Evolutionary conservation across 768 basidiomycete species (phyloP).

Genomic region (Fomitopsis serialis): DNA sequence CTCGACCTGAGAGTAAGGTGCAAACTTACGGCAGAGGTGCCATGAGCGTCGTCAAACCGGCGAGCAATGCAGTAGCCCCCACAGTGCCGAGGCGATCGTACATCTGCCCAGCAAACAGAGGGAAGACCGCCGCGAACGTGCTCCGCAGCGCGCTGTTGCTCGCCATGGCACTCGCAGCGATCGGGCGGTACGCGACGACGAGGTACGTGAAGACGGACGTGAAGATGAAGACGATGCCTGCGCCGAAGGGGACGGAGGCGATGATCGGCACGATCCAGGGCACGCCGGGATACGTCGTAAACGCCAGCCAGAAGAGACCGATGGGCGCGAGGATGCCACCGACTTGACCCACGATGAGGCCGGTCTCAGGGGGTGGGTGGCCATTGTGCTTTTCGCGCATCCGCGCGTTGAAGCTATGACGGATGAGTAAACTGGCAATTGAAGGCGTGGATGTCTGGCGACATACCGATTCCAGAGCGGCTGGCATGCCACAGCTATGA

Average conservation of each 20-base stretch:
- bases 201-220: constrained; percentile 61
- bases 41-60: constrained; percentile 56
- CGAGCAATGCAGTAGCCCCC: constrained; percentile 66
- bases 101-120: constrained; percentile 48
- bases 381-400: constrained; percentile 35
- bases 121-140: constrained; percentile 45
- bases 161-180: constrained; percentile 58
- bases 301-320: constrained; percentile 47
- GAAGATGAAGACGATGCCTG: constrained; percentile 59
- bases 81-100: constrained; percentile 54
- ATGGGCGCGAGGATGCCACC: constrained; percentile 56
- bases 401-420: constrained; percentile 25
- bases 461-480: constrained; percentile 40
- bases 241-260: constrained; percentile 41
- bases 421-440: neutral
- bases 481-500: constrained; percentile 31
- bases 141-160: constrained; percentile 53
- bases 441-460: neutral
- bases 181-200: constrained; percentile 44
- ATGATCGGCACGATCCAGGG: constrained; percentile 46
- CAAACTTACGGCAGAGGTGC: constrained; percentile 53
- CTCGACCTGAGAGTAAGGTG: neutral
- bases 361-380: constrained; percentile 57
- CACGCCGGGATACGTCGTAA: constrained; percentile 42
- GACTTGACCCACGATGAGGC: constrained; percentile 59